These are phyloP conservation scores for Kodamaea jinghongensis DNA, from an alignment of 805 yeast species.

Conservation along the genomic window DNA sequence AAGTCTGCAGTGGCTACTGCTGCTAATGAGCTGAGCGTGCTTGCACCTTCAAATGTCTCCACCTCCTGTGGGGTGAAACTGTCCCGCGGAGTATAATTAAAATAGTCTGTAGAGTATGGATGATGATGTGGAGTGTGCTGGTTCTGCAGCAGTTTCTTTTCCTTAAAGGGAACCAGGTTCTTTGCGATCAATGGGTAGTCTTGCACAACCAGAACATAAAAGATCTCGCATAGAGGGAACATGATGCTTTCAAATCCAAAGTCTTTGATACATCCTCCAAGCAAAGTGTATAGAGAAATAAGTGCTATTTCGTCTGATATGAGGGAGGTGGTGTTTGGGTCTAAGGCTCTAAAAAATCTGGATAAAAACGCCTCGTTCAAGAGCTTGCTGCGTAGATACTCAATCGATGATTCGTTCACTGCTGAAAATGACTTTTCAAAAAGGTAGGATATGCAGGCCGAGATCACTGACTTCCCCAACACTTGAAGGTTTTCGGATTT, in stretches of 20 bases:
- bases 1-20: constrained; percentile 31
- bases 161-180: constrained; percentile 28
- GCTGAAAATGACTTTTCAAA: constrained; percentile 61
- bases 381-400: constrained; percentile 48
- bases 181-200: constrained; percentile 67
- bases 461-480: constrained; percentile 57
- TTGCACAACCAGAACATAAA: constrained; percentile 55
- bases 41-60: constrained; percentile 6
- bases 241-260: constrained; percentile 76
- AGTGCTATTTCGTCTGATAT: constrained; percentile 49
- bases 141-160: background rate
- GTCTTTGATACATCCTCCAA: constrained; percentile 74
- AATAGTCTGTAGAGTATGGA: background rate
- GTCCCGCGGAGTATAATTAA: constrained; percentile 6
- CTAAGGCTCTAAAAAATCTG: constrained; percentile 47
- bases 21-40: constrained; percentile 29
- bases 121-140: too few relatives aligned
- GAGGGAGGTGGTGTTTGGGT: constrained; percentile 32
- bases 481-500: constrained; percentile 47
- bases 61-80: constrained; percentile 6
- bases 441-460: constrained; percentile 56
- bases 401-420: constrained; percentile 53
- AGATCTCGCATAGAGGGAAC: constrained; percentile 63
- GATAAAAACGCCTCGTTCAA: constrained; percentile 41
- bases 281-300: constrained; percentile 51